Conservation (phyloP, 345 rosid genomes). For the Schrenkiella parvula region DNA sequence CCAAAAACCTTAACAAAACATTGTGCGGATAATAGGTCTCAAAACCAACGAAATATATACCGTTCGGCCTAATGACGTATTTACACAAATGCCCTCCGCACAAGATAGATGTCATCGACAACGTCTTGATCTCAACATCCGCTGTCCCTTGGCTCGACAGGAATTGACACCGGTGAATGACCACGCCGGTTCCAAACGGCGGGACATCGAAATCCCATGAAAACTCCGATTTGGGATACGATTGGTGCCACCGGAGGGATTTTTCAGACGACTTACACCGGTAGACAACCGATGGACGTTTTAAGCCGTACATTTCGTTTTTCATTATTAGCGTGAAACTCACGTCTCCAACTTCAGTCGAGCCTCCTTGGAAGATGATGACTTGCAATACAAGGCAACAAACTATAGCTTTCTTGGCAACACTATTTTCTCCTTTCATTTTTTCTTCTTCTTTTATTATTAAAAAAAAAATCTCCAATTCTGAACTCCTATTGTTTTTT, state of each 20-base stretch:
- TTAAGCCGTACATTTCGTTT: constrained; percentile 32
- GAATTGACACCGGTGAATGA: constrained; percentile 29
- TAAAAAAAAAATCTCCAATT: not conserved
- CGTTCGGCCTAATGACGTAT: constrained; percentile 26
- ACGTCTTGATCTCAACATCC: constrained; percentile 23
- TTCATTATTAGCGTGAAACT: constrained; percentile 11
- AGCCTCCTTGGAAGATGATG: not conserved
- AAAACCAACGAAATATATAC: constrained; percentile 30
- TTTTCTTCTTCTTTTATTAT: not conserved
- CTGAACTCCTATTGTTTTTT: not conserved
- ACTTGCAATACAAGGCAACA: constrained; percentile 22
- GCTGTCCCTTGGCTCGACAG: constrained; percentile 33
- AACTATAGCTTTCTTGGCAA: constrained; percentile 9
- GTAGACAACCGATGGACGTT: constrained; percentile 29
- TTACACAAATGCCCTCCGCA: constrained; percentile 31
- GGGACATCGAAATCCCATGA: constrained; percentile 30
- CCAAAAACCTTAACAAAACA: constrained; percentile 15
- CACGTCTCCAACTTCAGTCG: constrained; percentile 13
- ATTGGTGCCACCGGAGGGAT: constrained; percentile 26
- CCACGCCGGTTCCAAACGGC: constrained; percentile 25
- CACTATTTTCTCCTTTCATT: constrained; percentile 12
- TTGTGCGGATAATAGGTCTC: constrained; percentile 31
- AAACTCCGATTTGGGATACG: constrained; percentile 7
- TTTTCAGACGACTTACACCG: constrained; percentile 19
- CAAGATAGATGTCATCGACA: constrained; percentile 30